Evolutionary conservation across 108 stramenopile genomes (phyloP).

Genomic region (Nitzschia inconspicua): DNA sequence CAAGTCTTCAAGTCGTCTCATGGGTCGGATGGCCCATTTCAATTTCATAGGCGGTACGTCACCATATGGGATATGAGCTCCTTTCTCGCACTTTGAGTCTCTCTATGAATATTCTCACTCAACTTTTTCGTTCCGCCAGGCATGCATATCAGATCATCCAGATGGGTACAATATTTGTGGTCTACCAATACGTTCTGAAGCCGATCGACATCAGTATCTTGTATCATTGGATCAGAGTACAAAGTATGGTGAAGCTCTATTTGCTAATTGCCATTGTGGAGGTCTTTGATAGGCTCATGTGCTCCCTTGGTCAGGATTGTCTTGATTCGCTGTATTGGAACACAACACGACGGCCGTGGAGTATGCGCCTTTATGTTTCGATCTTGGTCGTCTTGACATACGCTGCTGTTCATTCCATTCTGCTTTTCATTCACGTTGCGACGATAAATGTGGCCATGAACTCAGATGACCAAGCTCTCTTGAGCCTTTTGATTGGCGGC

Average conservation of each 20-base stretch:
- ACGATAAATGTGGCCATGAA: conserved; percentile 92
- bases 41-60: conserved; percentile 46
- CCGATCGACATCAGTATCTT: conserved; percentile 86
- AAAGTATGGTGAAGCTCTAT: conserved; percentile 97
- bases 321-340: conserved; percentile 92
- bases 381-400: conserved; percentile 77
- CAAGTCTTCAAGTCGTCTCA: not conserved
- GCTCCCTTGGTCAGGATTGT: conserved; percentile 96
- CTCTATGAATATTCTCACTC: conserved; percentile 21
- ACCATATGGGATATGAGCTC: too few species aligned
- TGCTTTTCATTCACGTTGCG: conserved; percentile 80
- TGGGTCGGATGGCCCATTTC: conserved; percentile 20
- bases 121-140: conserved; percentile 13
- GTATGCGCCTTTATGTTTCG: conserved; percentile 61
- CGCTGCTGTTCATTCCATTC: conserved; percentile 63
- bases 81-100: not conserved
- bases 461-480: conserved; percentile 64
- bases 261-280: conserved; percentile 96
- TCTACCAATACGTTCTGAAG: conserved; percentile 60
- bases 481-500: conserved; percentile 91
- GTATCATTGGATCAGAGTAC: conserved; percentile 98
- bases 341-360: conserved; percentile 71
- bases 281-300: conserved; percentile 93
- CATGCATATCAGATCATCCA: conserved; percentile 90
- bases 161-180: conserved; percentile 62